These are phyloP conservation scores for Hypoxylon perforatum DNA, from an alignment of 495 filamentous ascomycete species.

Conservation along the genomic window DNA sequence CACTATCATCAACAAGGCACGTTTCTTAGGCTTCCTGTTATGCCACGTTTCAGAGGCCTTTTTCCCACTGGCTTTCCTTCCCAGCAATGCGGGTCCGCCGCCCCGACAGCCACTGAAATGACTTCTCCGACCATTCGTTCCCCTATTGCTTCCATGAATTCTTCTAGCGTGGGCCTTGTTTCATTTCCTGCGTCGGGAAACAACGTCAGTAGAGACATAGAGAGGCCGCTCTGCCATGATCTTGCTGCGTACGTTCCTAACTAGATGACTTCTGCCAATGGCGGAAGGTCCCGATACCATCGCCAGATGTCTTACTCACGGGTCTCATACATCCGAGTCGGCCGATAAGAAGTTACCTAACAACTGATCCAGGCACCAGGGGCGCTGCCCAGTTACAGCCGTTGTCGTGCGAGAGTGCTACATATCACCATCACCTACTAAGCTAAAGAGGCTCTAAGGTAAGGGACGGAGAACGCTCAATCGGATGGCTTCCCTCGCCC, in stretches of 20 bases:
- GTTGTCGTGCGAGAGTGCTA: slow-evolving; percentile 34
- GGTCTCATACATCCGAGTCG: slow-evolving; percentile 34
- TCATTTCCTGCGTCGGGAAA: slow-evolving; percentile 37
- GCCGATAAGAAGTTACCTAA: slow-evolving; percentile 34
- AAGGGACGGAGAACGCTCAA: slow-evolving; percentile 26
- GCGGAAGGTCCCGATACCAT: slow-evolving; percentile 45
- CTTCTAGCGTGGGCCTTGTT: slow-evolving; percentile 40
- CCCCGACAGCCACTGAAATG: slow-evolving; percentile 26
- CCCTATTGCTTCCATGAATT: slow-evolving; percentile 30
- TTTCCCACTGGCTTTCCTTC: slow-evolving; percentile 20
- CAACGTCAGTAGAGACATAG: slow-evolving; percentile 16
- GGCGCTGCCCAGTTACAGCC: slow-evolving; percentile 27
- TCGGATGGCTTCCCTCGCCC: slow-evolving; percentile 34
- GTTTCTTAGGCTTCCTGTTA: slow-evolving; percentile 38
- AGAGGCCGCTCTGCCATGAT: slow-evolving; percentile 21
- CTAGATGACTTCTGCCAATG: slow-evolving; percentile 36
- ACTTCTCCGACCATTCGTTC: slow-evolving; percentile 28
- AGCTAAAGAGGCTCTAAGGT: slow-evolving; percentile 26
- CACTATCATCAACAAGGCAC: slow-evolving; percentile 37
- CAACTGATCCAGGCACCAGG: slow-evolving; percentile 28
- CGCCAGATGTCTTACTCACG: slow-evolving; percentile 35
- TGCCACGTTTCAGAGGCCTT: slow-evolving; percentile 43
- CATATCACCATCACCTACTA: too few relatives aligned
- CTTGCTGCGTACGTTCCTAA: slow-evolving; percentile 29
- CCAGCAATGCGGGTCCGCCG: slow-evolving; percentile 22